Evolutionary conservation across 306 rosid genomes (phyloP).

Genomic region (Begonia loranthoides): DNA sequence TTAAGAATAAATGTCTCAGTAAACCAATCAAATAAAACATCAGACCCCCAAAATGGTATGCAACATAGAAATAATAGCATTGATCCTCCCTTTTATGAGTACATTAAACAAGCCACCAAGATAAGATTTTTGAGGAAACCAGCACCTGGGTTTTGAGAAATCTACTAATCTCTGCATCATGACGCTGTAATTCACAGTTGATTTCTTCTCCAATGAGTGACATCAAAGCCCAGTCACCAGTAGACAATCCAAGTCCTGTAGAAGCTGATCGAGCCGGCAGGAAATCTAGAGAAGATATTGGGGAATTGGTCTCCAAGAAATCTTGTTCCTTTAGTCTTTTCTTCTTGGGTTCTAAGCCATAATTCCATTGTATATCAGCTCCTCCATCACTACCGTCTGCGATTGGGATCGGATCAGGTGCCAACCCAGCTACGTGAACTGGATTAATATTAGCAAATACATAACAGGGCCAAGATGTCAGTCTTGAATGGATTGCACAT

Average conservation of each 20-base stretch:
- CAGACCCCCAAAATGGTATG: too few relatives aligned
- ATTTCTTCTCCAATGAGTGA: constrained; percentile 70
- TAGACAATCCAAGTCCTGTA: constrained; percentile 86
- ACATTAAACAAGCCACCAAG: too few relatives aligned
- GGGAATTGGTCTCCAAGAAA: constrained; percentile 81
- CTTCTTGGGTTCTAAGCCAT: constrained; percentile 41
- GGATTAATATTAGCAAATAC: constrained; percentile 2
- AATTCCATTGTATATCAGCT: constrained; percentile 51
- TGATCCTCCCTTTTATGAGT: too few relatives aligned
- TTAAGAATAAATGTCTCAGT: too few relatives aligned
- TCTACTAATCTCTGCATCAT: constrained; percentile 60
- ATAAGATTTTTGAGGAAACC: background rate
- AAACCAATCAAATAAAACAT: too few relatives aligned
- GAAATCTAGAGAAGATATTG: constrained; percentile 76
- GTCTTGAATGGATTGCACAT: background rate
- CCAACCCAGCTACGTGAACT: constrained; percentile 88
- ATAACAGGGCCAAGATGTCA: constrained; percentile 6
- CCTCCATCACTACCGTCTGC: constrained; percentile 56
- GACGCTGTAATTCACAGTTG: constrained; percentile 47
- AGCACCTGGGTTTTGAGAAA: constrained; percentile 73
- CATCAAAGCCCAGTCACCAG: constrained; percentile 68
- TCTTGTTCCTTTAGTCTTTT: constrained; percentile 74
- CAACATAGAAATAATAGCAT: too few relatives aligned
- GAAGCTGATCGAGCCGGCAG: constrained; percentile 64
- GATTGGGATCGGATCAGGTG: constrained; percentile 52